phyloP scores from a whole-genome alignment of 2,329 filamentous ascomycete genomes.

The Talaromyces albobiverticillius region DNA sequence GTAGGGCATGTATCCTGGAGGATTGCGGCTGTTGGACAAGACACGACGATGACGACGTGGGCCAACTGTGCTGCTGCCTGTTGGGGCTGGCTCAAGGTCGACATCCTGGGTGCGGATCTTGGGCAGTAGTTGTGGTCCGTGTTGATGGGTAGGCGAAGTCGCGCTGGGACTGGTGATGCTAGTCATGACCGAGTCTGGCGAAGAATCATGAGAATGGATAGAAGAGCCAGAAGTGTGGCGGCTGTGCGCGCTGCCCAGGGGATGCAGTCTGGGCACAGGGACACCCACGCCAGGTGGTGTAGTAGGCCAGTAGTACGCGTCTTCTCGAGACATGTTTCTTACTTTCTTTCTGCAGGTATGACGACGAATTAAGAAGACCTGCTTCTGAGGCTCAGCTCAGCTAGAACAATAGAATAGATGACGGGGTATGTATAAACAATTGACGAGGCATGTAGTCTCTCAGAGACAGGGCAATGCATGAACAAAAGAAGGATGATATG shows the following conservation, averaged over 20 bases:
- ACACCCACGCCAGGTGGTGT: conserved; percentile 43
- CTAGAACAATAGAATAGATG: neutral
- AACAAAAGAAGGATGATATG: conserved; percentile 1
- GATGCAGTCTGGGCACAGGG: conserved; percentile 35
- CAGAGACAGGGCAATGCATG: neutral
- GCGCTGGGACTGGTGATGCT: conserved; percentile 69
- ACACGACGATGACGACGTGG: conserved; percentile 58
- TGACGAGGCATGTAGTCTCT: neutral
- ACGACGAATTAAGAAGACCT: neutral
- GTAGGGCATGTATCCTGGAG: conserved; percentile 52
- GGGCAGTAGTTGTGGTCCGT: conserved; percentile 71
- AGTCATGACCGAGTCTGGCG: conserved; percentile 66
- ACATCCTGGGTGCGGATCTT: conserved; percentile 86
- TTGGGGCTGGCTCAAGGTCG: conserved; percentile 61
- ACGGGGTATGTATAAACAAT: neutral
- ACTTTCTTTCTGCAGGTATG: neutral
- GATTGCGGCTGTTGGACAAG: conserved; percentile 53
- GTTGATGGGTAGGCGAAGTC: conserved; percentile 68
- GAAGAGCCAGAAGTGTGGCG: conserved; percentile 66
- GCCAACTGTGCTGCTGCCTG: conserved; percentile 33
- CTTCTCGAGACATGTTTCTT: conserved; percentile 40
- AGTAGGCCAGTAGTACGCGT: conserved; percentile 42
- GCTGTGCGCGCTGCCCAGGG: conserved; percentile 45
- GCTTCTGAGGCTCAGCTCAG: conserved; percentile 8
- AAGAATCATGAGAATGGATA: conserved; percentile 64